A percentile compares a stretch with the other conserved stretches of the same genome.
Evolutionary conservation across 495 filamentous ascomycete genomes (phyloP).

Genomic region (Poronia punctata): DNA sequence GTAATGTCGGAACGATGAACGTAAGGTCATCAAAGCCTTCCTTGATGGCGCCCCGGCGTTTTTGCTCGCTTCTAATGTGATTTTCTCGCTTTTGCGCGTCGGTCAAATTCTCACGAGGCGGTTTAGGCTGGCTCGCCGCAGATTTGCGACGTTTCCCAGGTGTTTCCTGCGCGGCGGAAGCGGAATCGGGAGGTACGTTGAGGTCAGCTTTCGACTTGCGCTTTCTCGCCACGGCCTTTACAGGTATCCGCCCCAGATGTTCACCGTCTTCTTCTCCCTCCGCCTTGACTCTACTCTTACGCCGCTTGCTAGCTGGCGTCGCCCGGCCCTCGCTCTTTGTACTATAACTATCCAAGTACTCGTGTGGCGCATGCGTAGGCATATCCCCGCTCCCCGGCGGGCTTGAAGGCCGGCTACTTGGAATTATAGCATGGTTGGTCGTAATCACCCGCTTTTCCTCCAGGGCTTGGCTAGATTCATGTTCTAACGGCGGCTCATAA

Average conservation of each 20-base stretch:
- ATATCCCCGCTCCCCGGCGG: constrained; percentile 38
- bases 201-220: constrained; percentile 28
- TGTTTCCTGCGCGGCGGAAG: constrained; percentile 22
- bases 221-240: constrained; percentile 22
- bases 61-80: constrained; percentile 85
- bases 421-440: constrained; percentile 45
- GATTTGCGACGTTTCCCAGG: constrained; percentile 23
- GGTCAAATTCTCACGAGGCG: constrained; percentile 65
- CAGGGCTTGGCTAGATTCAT: constrained; percentile 50
- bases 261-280: constrained; percentile 19
- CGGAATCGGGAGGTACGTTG: constrained; percentile 12
- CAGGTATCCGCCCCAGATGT: constrained; percentile 9
- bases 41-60: constrained; percentile 70
- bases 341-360: constrained; percentile 18
- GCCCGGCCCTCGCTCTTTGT: constrained; percentile 34
- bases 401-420: constrained; percentile 53
- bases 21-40: constrained; percentile 68
- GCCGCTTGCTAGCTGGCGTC: constrained; percentile 33
- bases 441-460: constrained; percentile 46
- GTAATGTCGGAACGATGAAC: constrained; percentile 63
- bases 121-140: constrained; percentile 31
- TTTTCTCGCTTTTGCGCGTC: constrained; percentile 82
- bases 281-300: constrained; percentile 40
- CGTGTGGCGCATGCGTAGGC: constrained; percentile 12
- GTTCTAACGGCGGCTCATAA: constrained; percentile 47